Evolutionary conservation across 345 rosid species (phyloP), one percentile per base, ranked within the genome.

Genomic region (Schrenkiella parvula): DNA sequence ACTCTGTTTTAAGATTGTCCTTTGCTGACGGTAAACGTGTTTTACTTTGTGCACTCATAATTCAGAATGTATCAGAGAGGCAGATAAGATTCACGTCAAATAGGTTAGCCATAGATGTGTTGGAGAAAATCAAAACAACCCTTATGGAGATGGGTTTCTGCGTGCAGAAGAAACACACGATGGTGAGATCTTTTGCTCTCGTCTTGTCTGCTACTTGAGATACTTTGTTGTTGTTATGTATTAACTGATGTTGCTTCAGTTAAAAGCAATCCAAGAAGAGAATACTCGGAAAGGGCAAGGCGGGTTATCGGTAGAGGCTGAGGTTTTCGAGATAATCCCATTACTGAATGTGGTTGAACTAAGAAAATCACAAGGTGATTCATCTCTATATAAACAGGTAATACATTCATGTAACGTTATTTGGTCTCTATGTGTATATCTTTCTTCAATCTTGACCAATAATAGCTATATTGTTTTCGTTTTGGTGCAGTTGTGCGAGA

Each of bases 301-400:
- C 1, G 80, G 82, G 46, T 86, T 91, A 62, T 86, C 89, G 1
- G 75, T 89, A 71, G 85, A 87, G 0, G 91, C 89, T 42, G 93
- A 93, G 95, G 95, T 93, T 78, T 80, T 29, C n/a, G 90, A 82
- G 85, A 88, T 91, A 73, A 85, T 86, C 44, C 77, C 88, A n/a
- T 83, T 87, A 15, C 66, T 93, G 11, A 78, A 76, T 53, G 91
- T 93, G 47, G 90, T 93, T 42, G 96, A 89, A 73, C 56, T 91
- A 42, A 81, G 85, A 70, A 91, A 91, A 85, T 78, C 87, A 21
- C 72, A 64, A 29, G 98, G 97, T 35, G 95, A 93, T 81, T 37
- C 91, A n/a, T 64, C 78, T 8, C 78, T 63, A 14, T 93, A 88
- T 78, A 87, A 91, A 86, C 91, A 93, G 82, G 98, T 88, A 78